A percentile compares a stretch with the other conserved stretches of the same genome.
phyloP scores from a whole-genome alignment of 257 asterid species.

The Nicotiana undulata region DNA sequence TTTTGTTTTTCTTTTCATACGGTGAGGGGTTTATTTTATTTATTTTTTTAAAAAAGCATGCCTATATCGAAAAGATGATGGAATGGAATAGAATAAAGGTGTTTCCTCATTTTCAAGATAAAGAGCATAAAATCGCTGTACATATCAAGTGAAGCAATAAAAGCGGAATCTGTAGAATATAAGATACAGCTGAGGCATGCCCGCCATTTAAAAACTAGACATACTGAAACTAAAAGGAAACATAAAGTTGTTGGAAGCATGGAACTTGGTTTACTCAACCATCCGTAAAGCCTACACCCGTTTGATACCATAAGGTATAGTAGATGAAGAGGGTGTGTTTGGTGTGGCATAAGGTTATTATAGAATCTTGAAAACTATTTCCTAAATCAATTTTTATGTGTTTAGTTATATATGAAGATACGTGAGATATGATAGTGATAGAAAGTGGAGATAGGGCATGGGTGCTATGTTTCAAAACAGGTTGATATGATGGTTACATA shows the following conservation, averaged over 20 bases:
- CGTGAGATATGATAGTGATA: not conserved
- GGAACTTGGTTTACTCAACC: not conserved
- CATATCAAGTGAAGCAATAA: not conserved
- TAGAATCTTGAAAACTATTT: not conserved
- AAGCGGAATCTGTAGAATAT: not conserved
- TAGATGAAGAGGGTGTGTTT: not conserved
- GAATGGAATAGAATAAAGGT: not conserved
- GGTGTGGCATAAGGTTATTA: not conserved
- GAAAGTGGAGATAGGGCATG: not conserved
- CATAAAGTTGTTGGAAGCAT: not conserved
- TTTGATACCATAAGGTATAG: not conserved
- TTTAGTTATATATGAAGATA: not conserved
- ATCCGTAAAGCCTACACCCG: not conserved
- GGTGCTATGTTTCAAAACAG: not conserved
- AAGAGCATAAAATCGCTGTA: not conserved
- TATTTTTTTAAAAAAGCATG: too few species aligned
- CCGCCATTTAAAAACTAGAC: not conserved
- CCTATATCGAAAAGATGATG: not conserved
- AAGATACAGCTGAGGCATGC: not conserved
- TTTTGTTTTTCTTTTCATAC: not conserved
- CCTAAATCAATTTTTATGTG: not conserved
- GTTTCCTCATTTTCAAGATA: not conserved
- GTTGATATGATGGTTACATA: not conserved
- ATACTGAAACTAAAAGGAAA: not conserved
- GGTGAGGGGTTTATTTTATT: not conserved